Evolutionary conservation across 1,284 basidiomycete genomes (phyloP).

Genomic region (Papiliotrema nemorosa): DNA sequence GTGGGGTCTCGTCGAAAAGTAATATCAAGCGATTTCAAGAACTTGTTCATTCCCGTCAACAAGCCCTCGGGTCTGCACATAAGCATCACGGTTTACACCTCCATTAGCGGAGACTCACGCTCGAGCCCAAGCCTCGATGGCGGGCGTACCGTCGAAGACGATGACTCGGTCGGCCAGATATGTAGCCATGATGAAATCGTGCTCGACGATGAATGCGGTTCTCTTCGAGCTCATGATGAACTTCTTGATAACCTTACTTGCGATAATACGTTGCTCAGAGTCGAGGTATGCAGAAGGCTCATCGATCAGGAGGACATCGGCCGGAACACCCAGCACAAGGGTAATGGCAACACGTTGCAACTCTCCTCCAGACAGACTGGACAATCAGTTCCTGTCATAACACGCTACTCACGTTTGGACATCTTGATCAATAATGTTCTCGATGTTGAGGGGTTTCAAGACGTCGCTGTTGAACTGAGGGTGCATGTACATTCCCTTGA

Average conservation of each 20-base stretch:
- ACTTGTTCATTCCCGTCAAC: conserved; percentile 54
- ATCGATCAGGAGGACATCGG: conserved; percentile 72
- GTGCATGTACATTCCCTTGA: conserved; percentile 92
- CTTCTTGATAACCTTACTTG: conserved; percentile 93
- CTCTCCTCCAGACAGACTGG: conserved; percentile 82
- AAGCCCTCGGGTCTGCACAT: conserved; percentile 44
- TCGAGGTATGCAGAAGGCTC: conserved; percentile 66
- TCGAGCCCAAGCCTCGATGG: conserved; percentile 74
- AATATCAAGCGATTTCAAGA: conserved; percentile 86
- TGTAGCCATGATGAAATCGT: conserved; percentile 84
- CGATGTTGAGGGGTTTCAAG: conserved; percentile 87
- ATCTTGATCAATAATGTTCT: conserved; percentile 90
- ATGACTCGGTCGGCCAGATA: conserved; percentile 97
- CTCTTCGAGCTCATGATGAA: conserved; percentile 93
- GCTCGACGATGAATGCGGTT: conserved; percentile 95
- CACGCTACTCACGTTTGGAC: conserved; percentile 64
- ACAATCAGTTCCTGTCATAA: neutral
- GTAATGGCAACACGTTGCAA: conserved; percentile 93
- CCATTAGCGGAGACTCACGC: too few relatives aligned
- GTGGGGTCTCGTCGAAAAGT: conserved; percentile 95
- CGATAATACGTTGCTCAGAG: conserved; percentile 96
- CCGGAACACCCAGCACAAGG: conserved; percentile 74
- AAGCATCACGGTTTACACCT: too few relatives aligned
- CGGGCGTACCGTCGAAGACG: conserved; percentile 85
- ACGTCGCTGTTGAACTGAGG: conserved; percentile 97